Evolutionary conservation across 208 protist genomes (phyloP).

Genomic region (Trypanosoma avium): DNA sequence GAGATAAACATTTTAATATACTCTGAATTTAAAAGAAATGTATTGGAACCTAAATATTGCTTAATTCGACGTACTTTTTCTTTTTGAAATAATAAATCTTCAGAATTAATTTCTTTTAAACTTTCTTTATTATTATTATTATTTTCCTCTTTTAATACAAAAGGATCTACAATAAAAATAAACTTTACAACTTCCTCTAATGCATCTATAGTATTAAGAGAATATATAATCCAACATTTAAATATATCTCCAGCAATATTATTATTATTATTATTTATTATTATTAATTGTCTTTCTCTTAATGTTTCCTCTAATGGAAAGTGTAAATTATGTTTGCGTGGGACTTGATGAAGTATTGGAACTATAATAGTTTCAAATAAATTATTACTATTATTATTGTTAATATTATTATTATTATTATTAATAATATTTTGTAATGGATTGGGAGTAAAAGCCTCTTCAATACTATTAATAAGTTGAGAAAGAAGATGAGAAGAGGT

Average conservation of each 20-base stretch:
- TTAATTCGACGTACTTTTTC: background rate
- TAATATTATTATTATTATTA: no score
- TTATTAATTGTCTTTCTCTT: no score
- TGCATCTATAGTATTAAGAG: constrained; percentile 3
- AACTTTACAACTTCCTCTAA: background rate
- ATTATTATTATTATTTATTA: no score
- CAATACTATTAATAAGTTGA: background rate
- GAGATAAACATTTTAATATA: background rate
- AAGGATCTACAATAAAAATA: background rate
- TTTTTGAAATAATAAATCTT: background rate
- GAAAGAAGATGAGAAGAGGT: background rate
- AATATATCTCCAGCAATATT: background rate
- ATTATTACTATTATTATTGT: no score
- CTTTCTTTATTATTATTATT: background rate
- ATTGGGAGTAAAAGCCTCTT: constrained; percentile 12
- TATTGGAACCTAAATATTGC: constrained; percentile 8
- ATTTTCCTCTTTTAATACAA: background rate
- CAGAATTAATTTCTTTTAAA: background rate
- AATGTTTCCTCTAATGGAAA: constrained; percentile 16
- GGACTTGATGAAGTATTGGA: background rate
- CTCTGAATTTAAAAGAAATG: background rate
- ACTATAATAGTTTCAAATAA: constrained; percentile 4
- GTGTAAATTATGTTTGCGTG: constrained; percentile 10
- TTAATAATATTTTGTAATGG: background rate
- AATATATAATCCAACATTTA: constrained; percentile 12